Evolutionary conservation across 768 basidiomycete species (phyloP).

Genomic region (Heimioporus sp.): DNA sequence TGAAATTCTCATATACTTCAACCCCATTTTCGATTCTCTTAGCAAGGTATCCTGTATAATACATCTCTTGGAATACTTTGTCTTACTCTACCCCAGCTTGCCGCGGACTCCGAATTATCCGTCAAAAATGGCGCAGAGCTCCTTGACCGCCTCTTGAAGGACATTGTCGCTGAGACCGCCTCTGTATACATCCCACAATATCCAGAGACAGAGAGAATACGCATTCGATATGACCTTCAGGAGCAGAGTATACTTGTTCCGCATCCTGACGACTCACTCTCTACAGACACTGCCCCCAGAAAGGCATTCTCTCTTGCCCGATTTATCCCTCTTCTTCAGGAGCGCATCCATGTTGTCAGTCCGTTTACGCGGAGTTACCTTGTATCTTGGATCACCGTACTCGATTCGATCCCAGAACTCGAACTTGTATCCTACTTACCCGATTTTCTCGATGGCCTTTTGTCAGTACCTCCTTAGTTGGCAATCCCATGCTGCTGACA

Average conservation of each 20-base stretch:
- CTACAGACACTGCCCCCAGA: constrained; percentile 37
- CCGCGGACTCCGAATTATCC: constrained; percentile 91
- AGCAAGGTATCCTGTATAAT: constrained; percentile 69
- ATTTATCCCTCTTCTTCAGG: constrained; percentile 91
- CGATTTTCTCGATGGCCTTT: constrained; percentile 88
- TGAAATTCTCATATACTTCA: constrained; percentile 95
- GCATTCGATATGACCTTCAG: constrained; percentile 42
- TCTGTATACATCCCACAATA: constrained; percentile 91
- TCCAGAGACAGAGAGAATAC: constrained; percentile 71
- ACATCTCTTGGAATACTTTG: constrained; percentile 1
- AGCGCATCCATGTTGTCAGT: constrained; percentile 92
- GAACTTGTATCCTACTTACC: constrained; percentile 94
- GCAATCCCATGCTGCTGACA: constrained; percentile 4
- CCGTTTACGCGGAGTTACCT: constrained; percentile 95
- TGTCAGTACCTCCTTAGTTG: constrained; percentile 52
- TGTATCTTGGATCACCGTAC: constrained; percentile 94
- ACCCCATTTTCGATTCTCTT: constrained; percentile 95
- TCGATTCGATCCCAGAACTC: constrained; percentile 95
- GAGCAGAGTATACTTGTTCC: constrained; percentile 61
- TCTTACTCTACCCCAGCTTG: constrained; percentile 57
- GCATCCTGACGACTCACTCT: constrained; percentile 48
- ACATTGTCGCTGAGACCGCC: constrained; percentile 95
- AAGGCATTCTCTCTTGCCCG: constrained; percentile 92
- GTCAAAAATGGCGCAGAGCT: constrained; percentile 99
- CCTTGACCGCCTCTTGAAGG: constrained; percentile 94